These are phyloP conservation scores for Wickerhamiella infanticola DNA, from an alignment of 1,139 yeast species.

Conservation along the genomic window DNA sequence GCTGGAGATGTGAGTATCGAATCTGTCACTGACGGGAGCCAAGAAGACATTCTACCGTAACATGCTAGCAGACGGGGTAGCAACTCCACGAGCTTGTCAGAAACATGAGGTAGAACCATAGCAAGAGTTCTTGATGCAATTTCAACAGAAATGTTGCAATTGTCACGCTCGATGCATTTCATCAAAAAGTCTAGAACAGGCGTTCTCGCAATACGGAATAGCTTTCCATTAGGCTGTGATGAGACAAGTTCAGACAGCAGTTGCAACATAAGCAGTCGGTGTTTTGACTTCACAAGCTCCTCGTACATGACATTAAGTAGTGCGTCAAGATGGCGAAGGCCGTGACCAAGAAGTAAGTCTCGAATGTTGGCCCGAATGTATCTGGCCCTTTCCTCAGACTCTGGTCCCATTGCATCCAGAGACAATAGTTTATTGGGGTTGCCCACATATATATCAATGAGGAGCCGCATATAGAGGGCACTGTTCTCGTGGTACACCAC, in stretches of 20 bases:
- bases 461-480: constrained; percentile 7
- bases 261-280: constrained; percentile 28
- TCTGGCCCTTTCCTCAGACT: constrained; percentile 33
- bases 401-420: not conserved
- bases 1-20: not conserved
- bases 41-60: constrained; percentile 32
- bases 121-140: constrained; percentile 32
- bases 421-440: not conserved
- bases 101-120: constrained; percentile 42
- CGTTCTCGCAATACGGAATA: constrained; percentile 27
- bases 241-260: constrained; percentile 22
- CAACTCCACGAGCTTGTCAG: constrained; percentile 24
- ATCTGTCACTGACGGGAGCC: constrained; percentile 19
- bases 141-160: constrained; percentile 29
- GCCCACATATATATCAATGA: constrained; percentile 14
- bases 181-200: constrained; percentile 31
- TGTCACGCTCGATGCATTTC: constrained; percentile 32
- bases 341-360: constrained; percentile 29
- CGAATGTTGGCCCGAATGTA: constrained; percentile 34
- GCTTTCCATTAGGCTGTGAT: constrained; percentile 22
- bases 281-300: constrained; percentile 21
- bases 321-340: constrained; percentile 22
- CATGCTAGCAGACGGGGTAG: constrained; percentile 34
- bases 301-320: constrained; percentile 27
- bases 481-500: constrained; percentile 5